phyloP scores from a whole-genome alignment of 2,329 filamentous ascomycete species.

The Teratosphaeriaceae sp. region DNA sequence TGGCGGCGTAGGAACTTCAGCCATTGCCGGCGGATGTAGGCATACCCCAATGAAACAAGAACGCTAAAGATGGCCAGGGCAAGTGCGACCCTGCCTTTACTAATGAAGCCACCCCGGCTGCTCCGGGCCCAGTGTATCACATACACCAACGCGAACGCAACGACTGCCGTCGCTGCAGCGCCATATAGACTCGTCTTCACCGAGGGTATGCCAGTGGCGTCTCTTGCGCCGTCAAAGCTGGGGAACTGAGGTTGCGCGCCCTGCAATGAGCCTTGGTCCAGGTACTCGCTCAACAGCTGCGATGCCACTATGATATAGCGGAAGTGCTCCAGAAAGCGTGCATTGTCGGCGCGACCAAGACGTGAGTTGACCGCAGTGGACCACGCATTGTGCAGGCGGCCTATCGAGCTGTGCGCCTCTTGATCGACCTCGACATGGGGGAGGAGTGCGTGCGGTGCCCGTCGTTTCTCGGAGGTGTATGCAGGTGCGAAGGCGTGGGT shows the following conservation, averaged over 20 bases:
- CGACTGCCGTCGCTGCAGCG: constrained; percentile 57
- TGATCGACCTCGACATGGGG: constrained; percentile 6
- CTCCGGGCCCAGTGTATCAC: constrained; percentile 64
- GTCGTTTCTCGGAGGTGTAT: not conserved
- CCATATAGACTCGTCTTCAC: constrained; percentile 49
- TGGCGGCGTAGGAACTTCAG: constrained; percentile 70
- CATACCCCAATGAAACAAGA: constrained; percentile 56
- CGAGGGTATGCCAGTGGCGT: constrained; percentile 20
- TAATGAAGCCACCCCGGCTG: constrained; percentile 46
- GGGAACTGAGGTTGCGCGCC: constrained; percentile 14
- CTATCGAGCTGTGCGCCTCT: constrained; percentile 21
- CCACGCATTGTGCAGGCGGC: constrained; percentile 41
- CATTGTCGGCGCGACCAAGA: constrained; percentile 70
- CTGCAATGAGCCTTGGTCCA: constrained; percentile 36
- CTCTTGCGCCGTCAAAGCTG: constrained; percentile 16
- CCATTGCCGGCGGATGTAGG: constrained; percentile 73
- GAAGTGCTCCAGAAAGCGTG: constrained; percentile 84
- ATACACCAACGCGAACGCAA: constrained; percentile 58
- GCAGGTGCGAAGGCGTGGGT: constrained; percentile 14
- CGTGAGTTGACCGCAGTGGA: constrained; percentile 60
- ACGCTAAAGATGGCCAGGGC: constrained; percentile 46
- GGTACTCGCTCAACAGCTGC: constrained; percentile 69
- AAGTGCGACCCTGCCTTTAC: constrained; percentile 46
- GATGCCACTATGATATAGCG: constrained; percentile 90
- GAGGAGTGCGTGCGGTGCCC: constrained; percentile 3